phyloP scores from a whole-genome alignment of 1,284 basidiomycete genomes.

The Ustilago hordei region DNA sequence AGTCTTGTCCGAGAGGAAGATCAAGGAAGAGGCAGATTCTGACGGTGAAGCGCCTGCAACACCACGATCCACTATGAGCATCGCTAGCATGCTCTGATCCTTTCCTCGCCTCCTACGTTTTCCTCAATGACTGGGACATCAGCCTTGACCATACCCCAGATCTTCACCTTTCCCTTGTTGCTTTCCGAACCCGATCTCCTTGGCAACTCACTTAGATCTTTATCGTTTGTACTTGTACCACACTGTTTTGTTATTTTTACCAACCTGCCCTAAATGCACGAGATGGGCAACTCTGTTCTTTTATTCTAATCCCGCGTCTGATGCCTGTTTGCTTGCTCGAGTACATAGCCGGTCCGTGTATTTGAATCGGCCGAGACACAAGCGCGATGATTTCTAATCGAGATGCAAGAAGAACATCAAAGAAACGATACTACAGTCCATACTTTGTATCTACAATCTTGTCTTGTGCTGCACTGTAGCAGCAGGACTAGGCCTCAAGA shows the following conservation, averaged over 20 bases:
- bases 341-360: no score
- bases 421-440: not conserved
- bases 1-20: slow-evolving; percentile 24
- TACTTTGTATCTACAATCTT: slow-evolving; percentile 13
- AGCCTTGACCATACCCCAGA: not conserved
- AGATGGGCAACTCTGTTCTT: not conserved
- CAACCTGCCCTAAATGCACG: slow-evolving; percentile 2
- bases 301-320: not conserved
- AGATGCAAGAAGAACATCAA: not conserved
- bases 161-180: not conserved
- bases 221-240: slow-evolving; percentile 23
- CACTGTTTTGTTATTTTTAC: slow-evolving; percentile 1
- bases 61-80: slow-evolving; percentile 41
- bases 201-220: not conserved
- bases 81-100: slow-evolving; percentile 42
- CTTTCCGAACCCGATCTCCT: not conserved
- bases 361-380: no score
- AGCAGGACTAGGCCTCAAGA: slow-evolving; percentile 30
- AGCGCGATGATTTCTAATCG: no score
- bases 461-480: slow-evolving; percentile 5
- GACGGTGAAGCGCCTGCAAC: slow-evolving; percentile 28
- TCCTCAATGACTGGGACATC: not conserved
- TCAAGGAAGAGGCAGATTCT: slow-evolving; percentile 22
- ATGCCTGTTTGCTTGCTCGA: no score
- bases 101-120: not conserved